phyloP scores from a whole-genome alignment of 169 alveolate genomes.

The Cryptosporidium ryanae region DNA sequence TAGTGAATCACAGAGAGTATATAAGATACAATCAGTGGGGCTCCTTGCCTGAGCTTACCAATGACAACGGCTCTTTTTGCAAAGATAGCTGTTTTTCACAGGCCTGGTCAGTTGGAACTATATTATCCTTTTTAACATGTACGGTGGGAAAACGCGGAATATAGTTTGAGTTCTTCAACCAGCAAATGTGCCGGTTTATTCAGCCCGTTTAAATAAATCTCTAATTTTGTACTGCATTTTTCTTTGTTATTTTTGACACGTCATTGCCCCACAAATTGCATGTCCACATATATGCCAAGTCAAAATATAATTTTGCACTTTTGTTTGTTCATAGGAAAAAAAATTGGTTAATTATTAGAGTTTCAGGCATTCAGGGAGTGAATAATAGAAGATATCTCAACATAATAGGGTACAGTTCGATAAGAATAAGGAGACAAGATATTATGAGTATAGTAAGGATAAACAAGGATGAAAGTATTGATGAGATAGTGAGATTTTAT shows the following conservation, averaged over 20 bases:
- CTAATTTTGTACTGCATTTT: neutral
- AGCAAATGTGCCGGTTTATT: neutral
- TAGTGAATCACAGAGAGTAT: constrained; percentile 81
- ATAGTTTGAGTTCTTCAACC: neutral
- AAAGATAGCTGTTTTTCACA: constrained; percentile 87
- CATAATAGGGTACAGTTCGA: too few species aligned
- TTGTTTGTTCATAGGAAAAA: too few species aligned
- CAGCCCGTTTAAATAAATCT: too few species aligned
- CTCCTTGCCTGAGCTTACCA: constrained; percentile 92
- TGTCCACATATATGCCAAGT: too few species aligned
- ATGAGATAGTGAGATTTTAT: constrained; percentile 42
- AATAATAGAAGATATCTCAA: too few species aligned
- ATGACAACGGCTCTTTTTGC: constrained; percentile 86
- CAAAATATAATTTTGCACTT: too few species aligned
- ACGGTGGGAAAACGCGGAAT: neutral
- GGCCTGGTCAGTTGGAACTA: constrained; percentile 86
- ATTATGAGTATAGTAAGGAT: constrained; percentile 30
- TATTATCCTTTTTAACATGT: constrained; percentile 64
- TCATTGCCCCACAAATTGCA: too few species aligned
- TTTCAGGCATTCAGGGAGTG: too few species aligned
- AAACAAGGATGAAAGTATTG: constrained; percentile 50
- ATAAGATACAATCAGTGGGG: constrained; percentile 85
- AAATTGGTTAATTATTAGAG: too few species aligned
- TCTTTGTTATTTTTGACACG: neutral
- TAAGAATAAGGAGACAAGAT: too few species aligned